A percentile compares a stretch with the other conserved stretches of the same genome.
Evolutionary conservation across 2,329 filamentous ascomycete genomes (phyloP).

Genomic region (Cadophora luteo-olivacea): DNA sequence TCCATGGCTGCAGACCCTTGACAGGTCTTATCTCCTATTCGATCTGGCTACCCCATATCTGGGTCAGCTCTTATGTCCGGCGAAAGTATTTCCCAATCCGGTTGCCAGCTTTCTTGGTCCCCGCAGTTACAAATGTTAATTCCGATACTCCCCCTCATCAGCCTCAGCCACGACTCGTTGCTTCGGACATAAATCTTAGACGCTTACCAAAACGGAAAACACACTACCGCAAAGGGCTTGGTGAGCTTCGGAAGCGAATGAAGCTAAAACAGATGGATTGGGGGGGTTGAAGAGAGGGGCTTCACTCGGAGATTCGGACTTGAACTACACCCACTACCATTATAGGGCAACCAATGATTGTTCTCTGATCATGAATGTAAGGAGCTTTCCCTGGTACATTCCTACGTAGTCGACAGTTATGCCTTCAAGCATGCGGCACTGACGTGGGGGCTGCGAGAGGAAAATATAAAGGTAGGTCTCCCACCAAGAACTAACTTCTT

Average conservation of each 20-base stretch:
- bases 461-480: constrained; percentile 1
- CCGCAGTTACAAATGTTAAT: too few relatives aligned
- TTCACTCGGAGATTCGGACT: too few relatives aligned
- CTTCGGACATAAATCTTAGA: not conserved
- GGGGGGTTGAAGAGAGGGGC: not conserved
- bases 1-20: too few relatives aligned
- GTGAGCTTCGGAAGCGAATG: not conserved
- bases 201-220: not conserved
- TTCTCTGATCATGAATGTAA: not conserved
- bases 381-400: not conserved
- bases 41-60: too few relatives aligned
- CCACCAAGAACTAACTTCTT: not conserved
- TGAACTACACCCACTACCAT: not conserved
- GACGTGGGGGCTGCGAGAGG: not conserved
- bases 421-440: not conserved
- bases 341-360: constrained; percentile 1
- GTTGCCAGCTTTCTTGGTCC: too few relatives aligned
- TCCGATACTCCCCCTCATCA: too few relatives aligned
- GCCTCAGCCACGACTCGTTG: not conserved
- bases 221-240: not conserved
- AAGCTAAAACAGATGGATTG: not conserved
- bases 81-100: too few relatives aligned
- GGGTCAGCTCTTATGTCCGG: too few relatives aligned
- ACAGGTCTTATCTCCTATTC: too few relatives aligned
- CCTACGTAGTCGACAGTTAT: not conserved